These are phyloP conservation scores for Sanghuangporus baumii DNA, from an alignment of 1,284 basidiomycete species.

Conservation along the genomic window DNA sequence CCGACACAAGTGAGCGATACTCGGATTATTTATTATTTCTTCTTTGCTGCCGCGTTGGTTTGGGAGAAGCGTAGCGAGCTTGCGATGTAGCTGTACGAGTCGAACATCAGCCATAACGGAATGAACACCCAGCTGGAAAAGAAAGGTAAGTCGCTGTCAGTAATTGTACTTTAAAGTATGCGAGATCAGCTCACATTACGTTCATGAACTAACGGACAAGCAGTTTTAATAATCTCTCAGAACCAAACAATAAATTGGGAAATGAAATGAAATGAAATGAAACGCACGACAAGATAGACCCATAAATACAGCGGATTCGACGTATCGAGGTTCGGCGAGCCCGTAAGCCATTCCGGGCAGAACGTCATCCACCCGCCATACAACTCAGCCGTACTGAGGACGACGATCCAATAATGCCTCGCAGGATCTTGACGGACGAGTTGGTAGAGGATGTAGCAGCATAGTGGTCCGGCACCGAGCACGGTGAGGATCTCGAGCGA, in stretches of 20 bases:
- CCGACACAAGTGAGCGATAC: too few relatives aligned
- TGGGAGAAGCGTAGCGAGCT: constrained; percentile 46
- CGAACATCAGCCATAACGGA: constrained; percentile 67
- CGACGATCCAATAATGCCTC: constrained; percentile 76
- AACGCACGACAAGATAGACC: constrained; percentile 40
- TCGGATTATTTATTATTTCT: neutral
- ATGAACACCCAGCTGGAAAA: constrained; percentile 67
- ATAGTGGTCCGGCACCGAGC: constrained; percentile 66
- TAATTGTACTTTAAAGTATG: neutral
- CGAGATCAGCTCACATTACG: constrained; percentile 56
- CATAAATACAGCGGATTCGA: constrained; percentile 51
- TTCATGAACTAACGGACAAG: constrained; percentile 62
- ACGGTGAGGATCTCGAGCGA: constrained; percentile 80
- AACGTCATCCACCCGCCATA: constrained; percentile 84
- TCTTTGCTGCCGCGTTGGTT: constrained; percentile 3
- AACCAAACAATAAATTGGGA: neutral
- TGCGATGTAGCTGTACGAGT: constrained; percentile 68
- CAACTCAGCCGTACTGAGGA: constrained; percentile 67
- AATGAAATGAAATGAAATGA: neutral
- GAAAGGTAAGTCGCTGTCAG: constrained; percentile 19
- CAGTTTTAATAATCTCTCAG: constrained; percentile 1
- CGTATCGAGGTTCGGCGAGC: constrained; percentile 64
- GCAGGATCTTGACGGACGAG: constrained; percentile 59
- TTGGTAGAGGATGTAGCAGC: constrained; percentile 62
- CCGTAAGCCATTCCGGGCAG: constrained; percentile 78